These are phyloP conservation scores for Falciphora oryzae DNA, from an alignment of 2,329 filamentous ascomycete genomes.

Conservation along the genomic window DNA sequence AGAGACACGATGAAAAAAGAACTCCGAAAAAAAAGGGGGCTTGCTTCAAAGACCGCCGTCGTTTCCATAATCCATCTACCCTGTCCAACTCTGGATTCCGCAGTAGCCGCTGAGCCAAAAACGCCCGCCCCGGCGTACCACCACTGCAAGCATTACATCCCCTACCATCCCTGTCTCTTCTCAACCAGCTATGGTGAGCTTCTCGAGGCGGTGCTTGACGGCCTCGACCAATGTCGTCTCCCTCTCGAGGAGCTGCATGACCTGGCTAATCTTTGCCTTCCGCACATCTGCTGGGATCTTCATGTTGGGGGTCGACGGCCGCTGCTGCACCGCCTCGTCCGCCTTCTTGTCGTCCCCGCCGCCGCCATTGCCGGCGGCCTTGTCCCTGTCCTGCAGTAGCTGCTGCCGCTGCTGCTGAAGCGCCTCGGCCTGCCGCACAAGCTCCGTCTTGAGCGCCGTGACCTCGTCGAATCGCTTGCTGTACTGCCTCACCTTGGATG, in stretches of 20 bases:
- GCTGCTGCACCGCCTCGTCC: conserved; percentile 14
- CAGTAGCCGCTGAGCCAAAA: not conserved
- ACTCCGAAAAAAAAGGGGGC: not conserved
- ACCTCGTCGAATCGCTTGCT: conserved; percentile 55
- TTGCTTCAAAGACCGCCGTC: not conserved
- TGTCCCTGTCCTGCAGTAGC: conserved; percentile 17
- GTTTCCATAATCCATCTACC: not conserved
- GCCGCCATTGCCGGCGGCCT: conserved; percentile 22
- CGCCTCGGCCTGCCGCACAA: conserved; percentile 45
- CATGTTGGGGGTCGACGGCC: conserved; percentile 31
- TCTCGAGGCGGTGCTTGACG: conserved; percentile 56
- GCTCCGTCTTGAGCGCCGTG: conserved; percentile 44
- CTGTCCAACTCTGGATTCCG: not conserved
- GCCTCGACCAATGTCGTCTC: conserved; percentile 65
- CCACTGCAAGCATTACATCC: not conserved
- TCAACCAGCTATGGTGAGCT: conserved; percentile 34
- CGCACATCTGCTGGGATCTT: conserved; percentile 56
- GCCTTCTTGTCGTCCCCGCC: conserved; percentile 16
- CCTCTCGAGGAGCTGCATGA: conserved; percentile 57
- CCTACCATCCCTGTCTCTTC: not conserved
- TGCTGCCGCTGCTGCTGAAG: conserved; percentile 25
- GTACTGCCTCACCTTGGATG: conserved; percentile 38
- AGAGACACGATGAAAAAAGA: not conserved
- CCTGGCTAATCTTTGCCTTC: conserved; percentile 57
- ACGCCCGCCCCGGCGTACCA: not conserved